Conservation (phyloP, 257 asterid genomes). For the Fraxinus quadrangulata region DNA sequence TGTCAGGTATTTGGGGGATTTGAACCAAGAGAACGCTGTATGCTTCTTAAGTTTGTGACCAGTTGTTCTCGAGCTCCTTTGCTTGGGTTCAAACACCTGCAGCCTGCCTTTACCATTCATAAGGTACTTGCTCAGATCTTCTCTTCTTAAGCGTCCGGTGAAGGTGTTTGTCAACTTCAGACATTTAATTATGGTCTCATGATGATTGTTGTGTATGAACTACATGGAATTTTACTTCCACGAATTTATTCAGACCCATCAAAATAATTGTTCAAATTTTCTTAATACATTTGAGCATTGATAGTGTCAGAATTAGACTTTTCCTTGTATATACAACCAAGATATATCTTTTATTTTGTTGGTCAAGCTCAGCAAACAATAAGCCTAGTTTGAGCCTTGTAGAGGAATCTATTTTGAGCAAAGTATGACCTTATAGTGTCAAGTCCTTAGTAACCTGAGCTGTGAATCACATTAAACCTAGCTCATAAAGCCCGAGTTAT, state of each 20-base stretch:
- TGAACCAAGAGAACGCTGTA: conserved; percentile 85
- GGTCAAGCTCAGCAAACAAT: neutral
- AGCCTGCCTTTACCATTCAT: conserved; percentile 93
- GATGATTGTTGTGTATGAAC: neutral
- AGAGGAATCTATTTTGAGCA: neutral
- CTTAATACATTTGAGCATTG: neutral
- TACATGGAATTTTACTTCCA: neutral
- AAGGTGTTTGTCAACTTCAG: conserved; percentile 19
- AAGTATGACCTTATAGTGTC: neutral
- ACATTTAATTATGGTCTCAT: conserved; percentile 23
- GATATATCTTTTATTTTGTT: neutral
- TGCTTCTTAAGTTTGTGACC: conserved; percentile 96
- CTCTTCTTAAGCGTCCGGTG: conserved; percentile 2
- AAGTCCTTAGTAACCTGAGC: neutral
- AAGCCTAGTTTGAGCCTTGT: neutral
- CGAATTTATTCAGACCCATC: neutral
- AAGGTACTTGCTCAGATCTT: conserved; percentile 51
- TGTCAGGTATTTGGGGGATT: conserved; percentile 72
- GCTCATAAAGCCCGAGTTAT: neutral
- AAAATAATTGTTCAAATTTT: neutral
- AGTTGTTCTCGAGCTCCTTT: conserved; percentile 98
- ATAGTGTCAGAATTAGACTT: neutral
- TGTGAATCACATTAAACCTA: neutral
- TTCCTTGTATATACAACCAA: neutral
- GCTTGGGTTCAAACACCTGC: conserved; percentile 94